Conservation (phyloP, 164 flowering plant species). For the Euptelea pleiosperma region DNA sequence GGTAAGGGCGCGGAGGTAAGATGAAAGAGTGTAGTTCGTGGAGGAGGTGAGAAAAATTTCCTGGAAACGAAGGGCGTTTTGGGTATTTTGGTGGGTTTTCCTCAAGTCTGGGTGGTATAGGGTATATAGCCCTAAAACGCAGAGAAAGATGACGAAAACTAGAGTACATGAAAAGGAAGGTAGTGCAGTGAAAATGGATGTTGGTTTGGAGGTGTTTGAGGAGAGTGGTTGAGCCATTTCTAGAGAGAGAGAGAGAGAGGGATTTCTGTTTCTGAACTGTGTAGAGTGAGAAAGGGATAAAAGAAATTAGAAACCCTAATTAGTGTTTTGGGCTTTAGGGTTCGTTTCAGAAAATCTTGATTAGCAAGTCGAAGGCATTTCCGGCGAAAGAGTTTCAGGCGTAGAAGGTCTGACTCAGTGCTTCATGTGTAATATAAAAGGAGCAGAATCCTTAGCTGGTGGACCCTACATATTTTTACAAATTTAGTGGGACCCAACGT, state of each 20-base stretch:
- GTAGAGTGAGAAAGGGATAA: background rate
- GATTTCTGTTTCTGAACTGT: too few species aligned
- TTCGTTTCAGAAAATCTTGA: too few species aligned
- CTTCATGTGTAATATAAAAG: too few species aligned
- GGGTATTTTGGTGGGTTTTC: constrained; percentile 4
- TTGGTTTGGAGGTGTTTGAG: background rate
- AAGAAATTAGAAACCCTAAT: too few species aligned
- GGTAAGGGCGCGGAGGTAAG: constrained; percentile 75
- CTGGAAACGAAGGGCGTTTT: constrained; percentile 28
- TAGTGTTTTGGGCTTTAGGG: too few species aligned
- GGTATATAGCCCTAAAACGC: constrained; percentile 31
- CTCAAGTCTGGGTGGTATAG: constrained; percentile 19
- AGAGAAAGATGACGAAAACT: constrained; percentile 21
- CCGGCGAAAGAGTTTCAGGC: too few species aligned
- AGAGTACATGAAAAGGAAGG: constrained; percentile 18
- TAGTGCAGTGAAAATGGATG: constrained; percentile 1
- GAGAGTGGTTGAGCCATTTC: constrained; percentile 16
- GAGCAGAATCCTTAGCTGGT: too few species aligned
- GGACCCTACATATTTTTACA: too few species aligned
- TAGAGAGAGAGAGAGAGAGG: constrained; percentile 13
- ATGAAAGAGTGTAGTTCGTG: constrained; percentile 57
- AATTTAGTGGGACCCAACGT: too few species aligned
- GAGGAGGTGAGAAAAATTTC: constrained; percentile 51
- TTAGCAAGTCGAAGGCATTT: too few species aligned
- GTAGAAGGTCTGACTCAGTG: too few species aligned